Conservation (phyloP, 2,329 filamentous ascomycete genomes). For the Emmonsiellopsis sp. region DNA sequence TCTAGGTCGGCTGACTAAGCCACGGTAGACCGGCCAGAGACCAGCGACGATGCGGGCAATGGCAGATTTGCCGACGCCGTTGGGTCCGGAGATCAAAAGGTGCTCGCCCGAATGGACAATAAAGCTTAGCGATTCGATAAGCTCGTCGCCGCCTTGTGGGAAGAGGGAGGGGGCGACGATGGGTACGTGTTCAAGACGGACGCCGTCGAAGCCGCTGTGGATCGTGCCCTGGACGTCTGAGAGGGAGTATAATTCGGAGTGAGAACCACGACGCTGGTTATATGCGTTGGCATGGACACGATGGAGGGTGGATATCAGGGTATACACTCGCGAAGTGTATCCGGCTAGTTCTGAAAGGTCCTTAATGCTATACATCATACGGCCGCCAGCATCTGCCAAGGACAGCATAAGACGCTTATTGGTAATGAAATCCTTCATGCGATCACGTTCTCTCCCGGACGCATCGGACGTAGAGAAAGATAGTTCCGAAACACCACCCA, state of each 20-base stretch:
- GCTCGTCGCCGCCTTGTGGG: slow-evolving; percentile 82
- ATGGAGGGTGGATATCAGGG: slow-evolving; percentile 87
- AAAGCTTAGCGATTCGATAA: slow-evolving; percentile 80
- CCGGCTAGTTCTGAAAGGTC: slow-evolving; percentile 92
- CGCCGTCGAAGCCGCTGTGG: slow-evolving; percentile 89
- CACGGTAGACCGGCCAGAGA: slow-evolving; percentile 92
- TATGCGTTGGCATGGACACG: slow-evolving; percentile 88
- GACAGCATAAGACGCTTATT: slow-evolving; percentile 98
- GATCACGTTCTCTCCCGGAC: slow-evolving; percentile 61
- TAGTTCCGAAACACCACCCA: slow-evolving; percentile 64
- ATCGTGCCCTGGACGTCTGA: slow-evolving; percentile 89
- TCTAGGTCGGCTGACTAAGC: slow-evolving; percentile 80
- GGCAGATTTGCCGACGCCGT: slow-evolving; percentile 87
- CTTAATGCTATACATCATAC: slow-evolving; percentile 99
- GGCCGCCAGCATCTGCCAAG: slow-evolving; percentile 84
- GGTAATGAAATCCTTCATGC: slow-evolving; percentile 98
- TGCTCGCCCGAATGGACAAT: slow-evolving; percentile 87
- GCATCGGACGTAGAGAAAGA: slow-evolving; percentile 26
- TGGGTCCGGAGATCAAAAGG: slow-evolving; percentile 85
- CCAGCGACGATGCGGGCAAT: slow-evolving; percentile 82
- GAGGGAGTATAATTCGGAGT: slow-evolving; percentile 75
- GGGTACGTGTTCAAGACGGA: slow-evolving; percentile 86
- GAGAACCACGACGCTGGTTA: slow-evolving; percentile 54
- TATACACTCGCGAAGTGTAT: slow-evolving; percentile 93
- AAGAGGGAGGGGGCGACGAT: slow-evolving; percentile 81